These are phyloP conservation scores for Pseudotulostoma volvatum DNA, from an alignment of 495 filamentous ascomycete genomes.

Conservation along the genomic window DNA sequence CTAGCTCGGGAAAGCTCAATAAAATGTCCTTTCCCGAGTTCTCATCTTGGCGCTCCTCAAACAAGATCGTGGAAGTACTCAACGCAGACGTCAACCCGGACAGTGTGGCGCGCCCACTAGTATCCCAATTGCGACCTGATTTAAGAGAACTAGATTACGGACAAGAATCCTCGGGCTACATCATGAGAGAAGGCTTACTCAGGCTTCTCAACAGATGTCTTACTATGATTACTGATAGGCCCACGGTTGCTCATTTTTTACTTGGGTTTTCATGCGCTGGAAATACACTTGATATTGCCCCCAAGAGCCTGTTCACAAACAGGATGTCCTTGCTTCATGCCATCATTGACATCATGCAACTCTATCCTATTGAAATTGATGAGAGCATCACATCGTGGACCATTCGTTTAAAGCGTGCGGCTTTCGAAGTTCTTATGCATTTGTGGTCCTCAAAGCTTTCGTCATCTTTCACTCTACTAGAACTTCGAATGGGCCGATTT, in stretches of 20 bases:
- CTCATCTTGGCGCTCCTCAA: slow-evolving; percentile 40
- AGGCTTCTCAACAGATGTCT: slow-evolving; percentile 70
- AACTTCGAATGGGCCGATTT: slow-evolving; percentile 61
- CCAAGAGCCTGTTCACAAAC: slow-evolving; percentile 45
- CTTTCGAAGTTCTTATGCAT: slow-evolving; percentile 58
- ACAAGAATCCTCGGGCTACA: slow-evolving; percentile 45
- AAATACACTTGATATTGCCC: slow-evolving; percentile 43
- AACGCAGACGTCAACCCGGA: slow-evolving; percentile 55
- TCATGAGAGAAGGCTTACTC: slow-evolving; percentile 62
- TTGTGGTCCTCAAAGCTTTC: slow-evolving; percentile 82
- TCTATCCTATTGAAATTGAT: slow-evolving; percentile 43
- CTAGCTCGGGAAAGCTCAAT: slow-evolving; percentile 61
- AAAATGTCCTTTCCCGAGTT: slow-evolving; percentile 27
- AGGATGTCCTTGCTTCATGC: slow-evolving; percentile 67
- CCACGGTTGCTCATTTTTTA: slow-evolving; percentile 76
- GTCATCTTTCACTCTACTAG: slow-evolving; percentile 48
- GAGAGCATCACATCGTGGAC: slow-evolving; percentile 53
- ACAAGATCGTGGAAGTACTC: slow-evolving; percentile 65
- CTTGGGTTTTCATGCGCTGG: slow-evolving; percentile 70
- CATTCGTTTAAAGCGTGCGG: slow-evolving; percentile 52
- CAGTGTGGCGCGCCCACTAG: slow-evolving; percentile 48
- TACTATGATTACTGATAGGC: slow-evolving; percentile 46
- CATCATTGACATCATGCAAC: slow-evolving; percentile 48
- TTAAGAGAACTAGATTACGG: slow-evolving; percentile 47
- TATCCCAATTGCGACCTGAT: slow-evolving; percentile 43